Evolutionary conservation across 202 grass and related monocot genomes (phyloP).

Genomic region (Eragrostis tef): DNA sequence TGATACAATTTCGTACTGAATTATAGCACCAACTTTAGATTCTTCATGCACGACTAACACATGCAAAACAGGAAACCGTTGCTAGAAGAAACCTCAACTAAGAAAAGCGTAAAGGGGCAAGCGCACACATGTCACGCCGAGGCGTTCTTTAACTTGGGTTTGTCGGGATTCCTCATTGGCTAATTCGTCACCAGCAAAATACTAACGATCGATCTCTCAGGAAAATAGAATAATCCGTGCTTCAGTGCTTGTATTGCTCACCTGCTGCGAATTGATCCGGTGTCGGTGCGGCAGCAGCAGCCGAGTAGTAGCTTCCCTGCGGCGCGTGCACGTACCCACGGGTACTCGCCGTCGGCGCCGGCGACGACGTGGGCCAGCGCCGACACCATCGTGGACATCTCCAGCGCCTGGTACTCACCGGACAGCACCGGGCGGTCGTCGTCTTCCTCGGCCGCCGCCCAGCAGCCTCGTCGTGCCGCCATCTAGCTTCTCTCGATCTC

Average conservation of each 20-base stretch:
- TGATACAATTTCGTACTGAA: not conserved
- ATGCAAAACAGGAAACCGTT: constrained; percentile 24
- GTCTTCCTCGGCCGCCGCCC: not conserved
- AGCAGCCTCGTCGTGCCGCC: not conserved
- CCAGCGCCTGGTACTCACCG: constrained; percentile 55
- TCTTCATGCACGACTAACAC: constrained; percentile 41
- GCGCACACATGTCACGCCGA: not conserved
- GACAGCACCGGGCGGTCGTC: constrained; percentile 38
- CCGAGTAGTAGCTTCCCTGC: constrained; percentile 27
- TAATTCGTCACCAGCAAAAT: not conserved
- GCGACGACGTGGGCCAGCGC: constrained; percentile 62
- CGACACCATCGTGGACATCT: constrained; percentile 66
- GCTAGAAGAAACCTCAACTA: not conserved
- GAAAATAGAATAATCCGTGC: not conserved
- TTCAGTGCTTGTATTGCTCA: constrained; percentile 22
- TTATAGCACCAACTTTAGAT: constrained; percentile 4
- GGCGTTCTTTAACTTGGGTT: not conserved
- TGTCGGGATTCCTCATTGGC: not conserved
- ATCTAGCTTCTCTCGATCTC: constrained; percentile 8
- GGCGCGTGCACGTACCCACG: constrained; percentile 31
- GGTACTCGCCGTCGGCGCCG: constrained; percentile 9
- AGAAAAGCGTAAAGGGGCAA: not conserved
- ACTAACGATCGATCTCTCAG: not conserved
- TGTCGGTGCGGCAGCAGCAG: constrained; percentile 34
- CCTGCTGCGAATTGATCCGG: constrained; percentile 34